phyloP scores from a whole-genome alignment of 2,329 filamentous ascomycete genomes.

The Parafenestella ontariensis region DNA sequence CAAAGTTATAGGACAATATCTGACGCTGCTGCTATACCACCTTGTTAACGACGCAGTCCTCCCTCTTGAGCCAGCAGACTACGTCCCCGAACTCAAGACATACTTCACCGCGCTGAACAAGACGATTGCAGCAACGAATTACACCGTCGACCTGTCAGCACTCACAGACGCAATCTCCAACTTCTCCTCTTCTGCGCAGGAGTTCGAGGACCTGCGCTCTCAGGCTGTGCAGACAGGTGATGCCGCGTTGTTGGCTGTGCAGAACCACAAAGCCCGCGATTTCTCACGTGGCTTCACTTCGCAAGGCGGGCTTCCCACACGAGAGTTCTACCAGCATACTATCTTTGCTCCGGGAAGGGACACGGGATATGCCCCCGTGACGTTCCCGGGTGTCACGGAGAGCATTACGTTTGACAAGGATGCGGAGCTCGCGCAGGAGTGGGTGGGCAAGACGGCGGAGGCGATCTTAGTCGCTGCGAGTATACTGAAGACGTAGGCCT shows the following conservation, averaged over 20 bases:
- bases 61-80: slow-evolving; percentile 50
- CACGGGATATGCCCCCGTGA: slow-evolving; percentile 49
- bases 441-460: slow-evolving; percentile 44
- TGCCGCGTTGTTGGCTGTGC: slow-evolving; percentile 37
- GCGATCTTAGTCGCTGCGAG: slow-evolving; percentile 43
- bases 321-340: slow-evolving; percentile 56
- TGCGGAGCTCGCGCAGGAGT: slow-evolving; percentile 39
- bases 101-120: slow-evolving; percentile 47
- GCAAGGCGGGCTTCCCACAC: slow-evolving; percentile 54
- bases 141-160: slow-evolving; percentile 38
- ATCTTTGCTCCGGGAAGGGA: slow-evolving; percentile 57
- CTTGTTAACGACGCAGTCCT: slow-evolving; percentile 49
- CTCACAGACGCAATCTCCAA: slow-evolving; percentile 47
- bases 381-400: slow-evolving; percentile 49
- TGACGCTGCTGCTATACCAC: slow-evolving; percentile 53
- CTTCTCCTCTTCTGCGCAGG: slow-evolving; percentile 40
- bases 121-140: slow-evolving; percentile 37
- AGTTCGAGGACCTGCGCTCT: slow-evolving; percentile 39
- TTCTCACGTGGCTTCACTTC: slow-evolving; percentile 56
- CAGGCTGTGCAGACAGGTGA: slow-evolving; percentile 38
- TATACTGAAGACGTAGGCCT: slow-evolving; percentile 45
- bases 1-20: slow-evolving; percentile 57
- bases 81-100: slow-evolving; percentile 46
- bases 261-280: slow-evolving; percentile 56
- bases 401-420: slow-evolving; percentile 44